Base-by-base conservation (phyloP, 1,284 basidiomycete species). In the Puccinia hordei region DNA sequence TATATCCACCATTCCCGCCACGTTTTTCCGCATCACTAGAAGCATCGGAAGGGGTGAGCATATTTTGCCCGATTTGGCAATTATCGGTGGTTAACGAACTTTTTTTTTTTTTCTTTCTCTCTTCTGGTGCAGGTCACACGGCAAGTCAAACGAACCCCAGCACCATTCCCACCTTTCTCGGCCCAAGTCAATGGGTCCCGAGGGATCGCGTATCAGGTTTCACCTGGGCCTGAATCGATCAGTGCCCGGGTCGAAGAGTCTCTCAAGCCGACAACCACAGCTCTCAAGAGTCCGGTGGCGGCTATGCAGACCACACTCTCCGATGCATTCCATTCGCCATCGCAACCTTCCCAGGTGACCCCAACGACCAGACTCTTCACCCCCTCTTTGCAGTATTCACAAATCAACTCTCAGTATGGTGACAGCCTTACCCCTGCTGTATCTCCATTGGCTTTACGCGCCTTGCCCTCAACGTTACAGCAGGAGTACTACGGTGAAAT, bases 381-480 rank as follows among this genome's bases (percentile, higher is more conserved):
- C 33, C 72, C 72, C 27, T 73, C 72, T n/a, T 38, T 73, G n/a
- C 72, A 51, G 19, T 73, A 73, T 44, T 38, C 53, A 41, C 72
- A 73, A 33, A 4, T 53, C 38, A 22, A 41, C 30, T 6, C 35
- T 30, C 17, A 27, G 24, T 22, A 38, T 17, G 8, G 3, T 13
- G 46, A 10, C 6, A 55, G 46, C 35, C 24, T 51, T 5, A 33
- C 46, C 10, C 27, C 49, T 53, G 33, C 68, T 35, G 68, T 51
- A 17, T 53, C 49, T 22, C 68, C 68, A 15, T 71, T 71, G 68
- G 68, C 68, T 35, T 71, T 71, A 24, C 68, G 33, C 19, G 68
- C 68, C 10, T 33, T 53, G 30, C 68, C 68, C 49, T 53, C 68
- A 22, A 55, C 68, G 49, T 35, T 71, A 53, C 68, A 51, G 19